Evolutionary conservation across 2,329 filamentous ascomycete species (phyloP), one percentile per base, ranked within the genome.

Genomic region (Grosmannia huntii): DNA sequence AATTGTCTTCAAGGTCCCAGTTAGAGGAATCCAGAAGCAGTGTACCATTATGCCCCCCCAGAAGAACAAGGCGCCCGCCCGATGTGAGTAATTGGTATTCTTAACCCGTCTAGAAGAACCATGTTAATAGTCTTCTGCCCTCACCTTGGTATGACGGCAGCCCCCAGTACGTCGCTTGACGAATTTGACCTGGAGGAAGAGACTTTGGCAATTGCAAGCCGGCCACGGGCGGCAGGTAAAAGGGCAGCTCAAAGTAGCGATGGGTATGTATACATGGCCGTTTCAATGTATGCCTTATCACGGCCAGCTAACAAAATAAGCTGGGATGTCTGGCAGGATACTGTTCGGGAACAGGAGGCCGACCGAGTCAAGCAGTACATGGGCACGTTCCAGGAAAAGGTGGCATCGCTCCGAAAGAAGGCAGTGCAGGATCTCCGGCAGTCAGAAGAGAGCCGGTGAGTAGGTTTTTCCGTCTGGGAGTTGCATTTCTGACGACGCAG

Each of bases 351-450:
- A 28, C 60, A 62, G 31, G 61, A 64, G 36, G 57, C 54, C 11
- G 60, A 60, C 21, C 62, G 62, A 4, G 62, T 58, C 41, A 49
- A 46, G 53, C 59, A 64, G 56, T 64, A 62, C 50, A 38, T 57
- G 54, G 25, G 23, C 21, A 55, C 56, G 7, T 62, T 62, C 19
- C 54, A 61, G 23, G 31, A 21, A 23, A 53, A 63, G 33, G 49
- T 60, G 21, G 44, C 50, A 4, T 50, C 41, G 5, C n/a, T 48
- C 12, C 59, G 55, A 7, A 53, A 57, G 16, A 48, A 58, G 25
- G 59, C 59, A 7, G 14, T 59, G 46, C 46, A 56, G 33, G n/a
- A 27, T 4, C 50, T 64, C 31, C 54, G 21, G 7, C 53, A 46
- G 23, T 21, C 46, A 10, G 54, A 60, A 16, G 53, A 57, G 19